phyloP scores from a whole-genome alignment of 1,284 basidiomycete genomes.

The Paramarasmius palmivorus region DNA sequence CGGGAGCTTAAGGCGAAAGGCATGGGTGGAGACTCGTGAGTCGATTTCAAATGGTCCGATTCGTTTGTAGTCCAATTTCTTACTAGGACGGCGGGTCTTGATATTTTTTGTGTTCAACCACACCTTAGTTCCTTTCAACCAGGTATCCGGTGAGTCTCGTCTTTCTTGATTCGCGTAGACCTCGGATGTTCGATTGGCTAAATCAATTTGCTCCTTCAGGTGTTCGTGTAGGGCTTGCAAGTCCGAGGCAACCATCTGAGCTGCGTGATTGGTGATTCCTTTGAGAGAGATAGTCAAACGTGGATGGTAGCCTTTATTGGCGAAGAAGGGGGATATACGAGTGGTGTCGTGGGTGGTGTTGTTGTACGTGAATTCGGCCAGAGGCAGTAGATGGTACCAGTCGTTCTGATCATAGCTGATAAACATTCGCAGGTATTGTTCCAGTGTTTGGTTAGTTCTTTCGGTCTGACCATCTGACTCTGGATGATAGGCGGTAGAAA shows the following conservation, averaged over 20 bases:
- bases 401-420: not conserved
- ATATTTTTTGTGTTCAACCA: not conserved
- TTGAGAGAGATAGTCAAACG: no score
- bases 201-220: not conserved
- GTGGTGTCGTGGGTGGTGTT: not conserved
- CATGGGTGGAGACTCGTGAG: not conserved
- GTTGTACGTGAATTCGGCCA: not conserved
- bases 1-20: not conserved
- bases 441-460: no score
- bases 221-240: not conserved
- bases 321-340: slow-evolving; percentile 2
- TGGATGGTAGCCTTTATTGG: slow-evolving; percentile 8
- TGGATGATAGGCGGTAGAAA: slow-evolving; percentile 6
- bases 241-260: not conserved
- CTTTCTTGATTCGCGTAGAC: not conserved
- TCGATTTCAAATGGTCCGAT: not conserved
- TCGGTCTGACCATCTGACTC: no score
- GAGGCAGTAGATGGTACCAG: not conserved
- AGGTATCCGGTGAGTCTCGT: not conserved
- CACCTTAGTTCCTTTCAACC: not conserved
- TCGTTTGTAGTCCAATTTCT: no score
- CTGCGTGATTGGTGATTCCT: not conserved
- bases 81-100: not conserved
- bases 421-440: not conserved
- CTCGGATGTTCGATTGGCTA: not conserved